Evolutionary conservation across 176 grass and related monocot genomes (phyloP), one percentile per base, ranked within the genome.

Genomic region (Oryza coarctata): DNA sequence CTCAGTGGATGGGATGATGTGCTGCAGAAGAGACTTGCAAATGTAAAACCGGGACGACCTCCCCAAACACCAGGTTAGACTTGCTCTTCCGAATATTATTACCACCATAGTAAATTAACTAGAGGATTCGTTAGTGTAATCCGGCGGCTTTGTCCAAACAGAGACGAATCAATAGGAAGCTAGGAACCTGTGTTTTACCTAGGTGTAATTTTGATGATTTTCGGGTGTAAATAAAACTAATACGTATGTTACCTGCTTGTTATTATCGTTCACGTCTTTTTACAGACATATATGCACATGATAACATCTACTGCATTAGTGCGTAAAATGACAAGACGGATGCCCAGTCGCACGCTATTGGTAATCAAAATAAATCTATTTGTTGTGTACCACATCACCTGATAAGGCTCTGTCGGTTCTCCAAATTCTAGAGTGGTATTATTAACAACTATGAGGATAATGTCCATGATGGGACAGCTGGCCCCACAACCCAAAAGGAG

Each of bases 1-100:
- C 84, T 90, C 81, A 12, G 86, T 90, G 1, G 88, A 90, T 30
- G 93, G 85, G 26, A 82, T 64, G 34, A 78, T 18, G 20, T 95
- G 96, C 67, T 95, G 90, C 86, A 93, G 85, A 95, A 93, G 68
- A 86, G 88, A 93, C 65, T 76, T 81, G 64, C 70, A 84, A 31
- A 74, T 86, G 44, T 89, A 71, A n/a, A 82, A 61, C 35, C 8
- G 47, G 66, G 57, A 44, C 3, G 28, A 29, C 78, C 43, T 45
- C 71, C 55, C 25, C 8, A 60, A 32, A 29, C 14, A 57, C 70
- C 62, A 76, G 43, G n/a, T 65, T 40, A 79, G 3, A 63, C 38
- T 65, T 30, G 64, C 34, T 43, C 29, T n/a, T 1, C 65, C 35
- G 13, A 71, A 35, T 75, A 81, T 49, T 15, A 41, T 64, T 22